Conservation (phyloP, 1,284 basidiomycete genomes). For the Sporisorium sorghi region DNA sequence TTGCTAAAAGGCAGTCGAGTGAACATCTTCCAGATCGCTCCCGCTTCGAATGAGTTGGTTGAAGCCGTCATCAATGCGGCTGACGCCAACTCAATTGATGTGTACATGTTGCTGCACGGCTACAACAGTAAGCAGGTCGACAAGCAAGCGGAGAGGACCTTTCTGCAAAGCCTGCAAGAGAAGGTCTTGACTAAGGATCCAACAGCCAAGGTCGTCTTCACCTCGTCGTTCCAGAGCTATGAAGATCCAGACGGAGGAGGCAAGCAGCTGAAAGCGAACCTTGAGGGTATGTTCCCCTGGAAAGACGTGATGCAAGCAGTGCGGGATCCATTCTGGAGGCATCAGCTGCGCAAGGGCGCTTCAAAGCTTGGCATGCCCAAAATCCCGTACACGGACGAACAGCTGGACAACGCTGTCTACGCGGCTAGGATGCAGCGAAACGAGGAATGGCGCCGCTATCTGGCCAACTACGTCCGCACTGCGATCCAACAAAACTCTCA, state of each 20-base stretch:
- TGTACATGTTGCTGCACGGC: conserved; percentile 39
- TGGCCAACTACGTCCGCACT: not conserved
- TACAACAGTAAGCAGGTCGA: conserved; percentile 34
- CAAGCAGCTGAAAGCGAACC: conserved; percentile 21
- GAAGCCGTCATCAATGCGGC: conserved; percentile 16
- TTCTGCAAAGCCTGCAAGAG: conserved; percentile 13
- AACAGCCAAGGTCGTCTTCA: conserved; percentile 21
- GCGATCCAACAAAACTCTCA: not conserved
- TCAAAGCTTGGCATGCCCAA: not conserved
- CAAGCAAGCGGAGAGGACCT: conserved; percentile 10
- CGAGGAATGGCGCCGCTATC: not conserved
- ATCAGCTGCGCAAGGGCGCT: conserved; percentile 9
- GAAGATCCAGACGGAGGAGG: conserved; percentile 20
- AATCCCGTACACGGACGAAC: not conserved
- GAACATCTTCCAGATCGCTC: conserved; percentile 37
- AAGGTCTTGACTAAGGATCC: conserved; percentile 8
- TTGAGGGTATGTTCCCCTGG: conserved; percentile 14
- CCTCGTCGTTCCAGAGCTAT: conserved; percentile 30
- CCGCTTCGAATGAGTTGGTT: conserved; percentile 8
- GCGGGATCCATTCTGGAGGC: conserved; percentile 31
- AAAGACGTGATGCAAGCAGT: conserved; percentile 32
- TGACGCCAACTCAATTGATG: conserved; percentile 16
- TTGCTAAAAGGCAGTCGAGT: conserved; percentile 18
- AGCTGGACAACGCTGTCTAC: conserved; percentile 16
- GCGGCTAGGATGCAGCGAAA: conserved; percentile 1